Percentiles rank a stretch among this genome's conserved stretches.
These are phyloP conservation scores for Rhodofomes roseus DNA, from an alignment of 1,284 basidiomycete species.

Conservation along the genomic window DNA sequence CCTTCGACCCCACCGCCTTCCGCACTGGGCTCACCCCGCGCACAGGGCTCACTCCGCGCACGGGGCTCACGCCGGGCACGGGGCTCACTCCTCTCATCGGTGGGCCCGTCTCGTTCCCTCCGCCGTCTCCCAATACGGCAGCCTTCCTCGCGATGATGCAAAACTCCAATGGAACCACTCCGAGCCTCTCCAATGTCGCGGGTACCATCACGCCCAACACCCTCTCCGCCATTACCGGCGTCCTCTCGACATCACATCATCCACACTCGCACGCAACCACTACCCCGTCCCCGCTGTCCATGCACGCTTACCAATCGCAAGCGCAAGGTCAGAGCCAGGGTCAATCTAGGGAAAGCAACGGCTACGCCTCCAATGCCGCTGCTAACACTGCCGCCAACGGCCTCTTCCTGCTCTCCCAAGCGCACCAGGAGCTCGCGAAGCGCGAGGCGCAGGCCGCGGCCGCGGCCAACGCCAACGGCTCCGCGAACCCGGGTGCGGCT, in stretches of 20 bases:
- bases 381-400: constrained; percentile 78
- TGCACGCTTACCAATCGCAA: constrained; percentile 16
- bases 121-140: constrained; percentile 86
- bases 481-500: constrained; percentile 26
- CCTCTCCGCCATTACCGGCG: constrained; percentile 76
- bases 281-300: constrained; percentile 29
- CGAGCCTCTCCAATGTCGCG: constrained; percentile 49
- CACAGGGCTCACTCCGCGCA: constrained; percentile 64
- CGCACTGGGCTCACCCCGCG: constrained; percentile 83
- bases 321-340: constrained; percentile 1
- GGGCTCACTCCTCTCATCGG: constrained; percentile 87
- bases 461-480: constrained; percentile 29
- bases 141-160: constrained; percentile 93
- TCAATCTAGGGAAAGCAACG: constrained; percentile 10
- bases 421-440: constrained; percentile 95
- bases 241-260: constrained; percentile 35
- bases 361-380: constrained; percentile 38
- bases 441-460: constrained; percentile 69
- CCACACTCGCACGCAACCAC: constrained; percentile 17
- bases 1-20: constrained; percentile 76
- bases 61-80: constrained; percentile 66
- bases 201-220: constrained; percentile 91
- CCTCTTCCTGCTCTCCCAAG: constrained; percentile 89
- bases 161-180: constrained; percentile 46
- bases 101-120: constrained; percentile 73